Conservation (phyloP, 768 basidiomycete species). For the Multifurca ochricompacta region DNA sequence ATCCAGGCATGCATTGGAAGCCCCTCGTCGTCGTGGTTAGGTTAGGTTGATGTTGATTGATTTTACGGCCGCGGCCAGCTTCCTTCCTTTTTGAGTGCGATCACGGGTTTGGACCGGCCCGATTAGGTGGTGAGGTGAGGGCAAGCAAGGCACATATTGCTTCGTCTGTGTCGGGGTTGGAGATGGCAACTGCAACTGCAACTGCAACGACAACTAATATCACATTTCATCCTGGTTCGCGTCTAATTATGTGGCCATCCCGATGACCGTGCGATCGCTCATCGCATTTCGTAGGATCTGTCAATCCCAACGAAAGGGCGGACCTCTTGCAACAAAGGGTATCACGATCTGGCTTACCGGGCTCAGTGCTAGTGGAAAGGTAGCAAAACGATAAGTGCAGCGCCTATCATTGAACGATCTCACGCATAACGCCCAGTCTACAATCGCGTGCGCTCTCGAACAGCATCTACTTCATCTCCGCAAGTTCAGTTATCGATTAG, state of each 20-base stretch:
- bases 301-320: constrained; percentile 8
- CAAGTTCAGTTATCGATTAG: constrained; percentile 85
- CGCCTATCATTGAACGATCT: neutral
- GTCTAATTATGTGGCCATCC: neutral
- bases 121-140: no score
- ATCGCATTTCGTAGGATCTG: constrained; percentile 9
- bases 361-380: constrained; percentile 92
- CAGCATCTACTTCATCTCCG: constrained; percentile 85
- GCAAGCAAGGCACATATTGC: no score
- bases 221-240: constrained; percentile 15
- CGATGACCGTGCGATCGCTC: neutral
- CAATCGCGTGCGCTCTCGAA: constrained; percentile 94
- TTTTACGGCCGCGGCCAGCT: no score
- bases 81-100: neutral
- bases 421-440: constrained; percentile 51
- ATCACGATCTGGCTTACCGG: constrained; percentile 76
- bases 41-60: neutral
- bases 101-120: no score
- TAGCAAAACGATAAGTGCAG: constrained; percentile 29
- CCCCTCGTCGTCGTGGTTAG: neutral
- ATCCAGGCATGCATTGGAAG: neutral
- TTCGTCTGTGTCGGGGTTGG: no score
- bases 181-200: no score
- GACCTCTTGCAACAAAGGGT: constrained; percentile 5
- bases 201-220: constrained; percentile 43